phyloP scores from a whole-genome alignment of 257 asterid genomes.

The Solanum raphanifolium region DNA sequence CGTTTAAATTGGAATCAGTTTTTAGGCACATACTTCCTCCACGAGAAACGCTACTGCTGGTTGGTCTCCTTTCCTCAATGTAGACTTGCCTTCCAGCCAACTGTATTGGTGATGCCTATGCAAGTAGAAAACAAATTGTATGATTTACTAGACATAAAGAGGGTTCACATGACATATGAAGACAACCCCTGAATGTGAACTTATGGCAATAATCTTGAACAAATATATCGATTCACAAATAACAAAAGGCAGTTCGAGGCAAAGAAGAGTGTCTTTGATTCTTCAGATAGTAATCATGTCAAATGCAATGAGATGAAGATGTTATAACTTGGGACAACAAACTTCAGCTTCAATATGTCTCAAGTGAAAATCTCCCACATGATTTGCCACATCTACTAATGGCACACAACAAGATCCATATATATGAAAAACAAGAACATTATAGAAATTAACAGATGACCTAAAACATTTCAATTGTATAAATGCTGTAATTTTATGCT shows the following conservation, averaged over 20 bases:
- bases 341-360: not conserved
- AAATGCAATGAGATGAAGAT: not conserved
- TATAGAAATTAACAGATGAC: not conserved
- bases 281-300: not conserved
- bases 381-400: not conserved
- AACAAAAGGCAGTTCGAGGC: not conserved
- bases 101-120: conserved; percentile 70
- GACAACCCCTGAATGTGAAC: not conserved
- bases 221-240: not conserved
- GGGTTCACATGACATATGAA: not conserved
- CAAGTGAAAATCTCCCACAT: not conserved
- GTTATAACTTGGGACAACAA: not conserved
- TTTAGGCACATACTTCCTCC: conserved; percentile 57
- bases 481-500: not conserved
- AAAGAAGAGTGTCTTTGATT: not conserved
- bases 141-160: not conserved
- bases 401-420: not conserved
- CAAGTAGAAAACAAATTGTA: not conserved
- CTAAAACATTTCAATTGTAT: not conserved
- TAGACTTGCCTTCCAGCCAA: conserved; percentile 60
- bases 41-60: conserved; percentile 33
- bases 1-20: not conserved
- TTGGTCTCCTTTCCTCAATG: conserved; percentile 67
- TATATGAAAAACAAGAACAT: not conserved
- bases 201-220: not conserved